phyloP scores from a whole-genome alignment of 768 basidiomycete genomes.

The Tricholoma flavovirens region DNA sequence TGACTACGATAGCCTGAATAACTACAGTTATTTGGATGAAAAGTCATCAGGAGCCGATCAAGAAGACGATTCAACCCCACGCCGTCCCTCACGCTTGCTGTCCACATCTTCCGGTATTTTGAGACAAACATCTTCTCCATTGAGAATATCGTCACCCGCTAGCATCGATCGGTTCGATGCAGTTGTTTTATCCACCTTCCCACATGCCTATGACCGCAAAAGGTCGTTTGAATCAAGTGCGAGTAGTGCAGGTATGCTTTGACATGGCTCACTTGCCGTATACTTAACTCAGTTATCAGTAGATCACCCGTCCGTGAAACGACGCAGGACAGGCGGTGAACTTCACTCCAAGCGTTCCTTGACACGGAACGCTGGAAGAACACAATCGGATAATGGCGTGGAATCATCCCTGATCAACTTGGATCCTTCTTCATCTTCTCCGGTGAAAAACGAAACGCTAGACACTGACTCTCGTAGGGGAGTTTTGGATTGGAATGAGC shows the following conservation, averaged over 20 bases:
- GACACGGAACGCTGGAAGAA: no score
- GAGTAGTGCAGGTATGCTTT: background rate
- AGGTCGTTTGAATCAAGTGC: background rate
- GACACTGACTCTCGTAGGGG: background rate
- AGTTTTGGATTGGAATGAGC: constrained; percentile 6
- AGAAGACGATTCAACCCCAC: background rate
- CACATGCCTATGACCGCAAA: background rate
- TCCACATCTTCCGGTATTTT: no score
- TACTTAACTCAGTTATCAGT: background rate
- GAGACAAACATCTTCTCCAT: background rate
- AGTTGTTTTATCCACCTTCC: background rate
- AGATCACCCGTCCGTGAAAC: background rate
- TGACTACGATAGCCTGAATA: constrained; percentile 1
- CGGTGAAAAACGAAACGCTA: background rate
- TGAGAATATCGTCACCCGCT: background rate
- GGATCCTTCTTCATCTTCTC: background rate
- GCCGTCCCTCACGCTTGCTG: background rate
- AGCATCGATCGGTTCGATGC: background rate
- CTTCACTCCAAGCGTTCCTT: background rate
- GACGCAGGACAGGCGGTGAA: background rate
- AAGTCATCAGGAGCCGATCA: background rate
- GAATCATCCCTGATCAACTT: background rate
- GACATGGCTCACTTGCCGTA: background rate
- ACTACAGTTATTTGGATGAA: background rate
- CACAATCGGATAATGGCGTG: background rate